Evolutionary conservation across 371 early-diverging fungal species (phyloP).

Genomic region (Amoeboradix gromovi): DNA sequence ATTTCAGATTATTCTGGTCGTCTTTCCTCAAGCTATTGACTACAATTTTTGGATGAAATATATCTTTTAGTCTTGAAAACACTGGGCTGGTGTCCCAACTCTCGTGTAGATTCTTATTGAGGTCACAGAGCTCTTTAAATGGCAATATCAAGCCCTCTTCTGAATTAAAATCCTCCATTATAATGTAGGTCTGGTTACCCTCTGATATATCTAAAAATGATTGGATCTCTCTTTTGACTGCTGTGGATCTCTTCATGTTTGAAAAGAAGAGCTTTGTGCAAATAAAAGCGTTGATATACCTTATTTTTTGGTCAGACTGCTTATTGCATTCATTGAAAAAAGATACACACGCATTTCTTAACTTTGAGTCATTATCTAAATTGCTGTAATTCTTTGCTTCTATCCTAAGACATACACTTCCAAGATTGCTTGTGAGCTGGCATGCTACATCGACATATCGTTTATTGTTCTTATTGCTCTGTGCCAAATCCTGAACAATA

Average conservation of each 20-base stretch:
- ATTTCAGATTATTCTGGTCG: background rate
- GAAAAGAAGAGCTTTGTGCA: background rate
- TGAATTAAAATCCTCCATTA: background rate
- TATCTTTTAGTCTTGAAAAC: background rate
- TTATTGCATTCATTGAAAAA: background rate
- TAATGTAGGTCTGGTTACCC: background rate
- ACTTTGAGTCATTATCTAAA: background rate
- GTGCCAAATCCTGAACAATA: background rate
- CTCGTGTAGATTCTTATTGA: background rate
- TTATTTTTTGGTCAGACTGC: background rate
- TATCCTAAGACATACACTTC: background rate
- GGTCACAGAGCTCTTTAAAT: background rate
- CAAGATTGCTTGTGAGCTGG: background rate
- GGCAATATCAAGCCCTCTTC: background rate
- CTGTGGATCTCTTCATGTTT: background rate
- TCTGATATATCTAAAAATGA: background rate
- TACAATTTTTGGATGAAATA: background rate
- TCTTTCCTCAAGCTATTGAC: background rate
- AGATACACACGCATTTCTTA: background rate
- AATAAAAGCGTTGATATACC: background rate
- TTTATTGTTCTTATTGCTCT: background rate
- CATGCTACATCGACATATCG: background rate
- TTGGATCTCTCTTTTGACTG: background rate
- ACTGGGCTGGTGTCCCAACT: background rate
- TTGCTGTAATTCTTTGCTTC: background rate